Conservation (phyloP, 1,139 yeast genomes). For the Debaryomyces nepalensis region DNA sequence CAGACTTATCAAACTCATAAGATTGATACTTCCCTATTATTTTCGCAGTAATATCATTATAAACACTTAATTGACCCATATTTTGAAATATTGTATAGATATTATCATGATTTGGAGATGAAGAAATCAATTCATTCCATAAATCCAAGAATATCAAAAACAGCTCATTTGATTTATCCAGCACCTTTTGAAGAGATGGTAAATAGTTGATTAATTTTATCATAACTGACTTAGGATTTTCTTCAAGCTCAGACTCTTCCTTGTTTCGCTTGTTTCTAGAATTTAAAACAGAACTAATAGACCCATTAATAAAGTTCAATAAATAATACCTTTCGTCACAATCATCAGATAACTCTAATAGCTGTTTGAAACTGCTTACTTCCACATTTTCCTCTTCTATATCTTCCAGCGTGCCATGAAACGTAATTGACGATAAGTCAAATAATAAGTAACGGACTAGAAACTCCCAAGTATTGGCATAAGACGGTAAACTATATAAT, state of each 20-base stretch:
- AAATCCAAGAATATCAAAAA: slow-evolving; percentile 31
- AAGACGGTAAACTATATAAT: slow-evolving; percentile 26
- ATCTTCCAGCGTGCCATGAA: slow-evolving; percentile 20
- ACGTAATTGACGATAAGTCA: slow-evolving; percentile 44
- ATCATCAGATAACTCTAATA: slow-evolving; percentile 28
- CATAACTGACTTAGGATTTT: slow-evolving; percentile 25
- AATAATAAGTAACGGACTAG: slow-evolving; percentile 43
- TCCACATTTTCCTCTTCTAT: slow-evolving; percentile 23
- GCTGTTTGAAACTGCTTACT: slow-evolving; percentile 25
- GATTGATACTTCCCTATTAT: slow-evolving; percentile 33
- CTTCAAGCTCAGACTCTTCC: slow-evolving; percentile 19
- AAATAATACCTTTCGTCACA: slow-evolving; percentile 25
- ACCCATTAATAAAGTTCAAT: slow-evolving; percentile 35
- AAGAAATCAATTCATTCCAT: slow-evolving; percentile 34
- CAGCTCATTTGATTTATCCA: slow-evolving; percentile 25
- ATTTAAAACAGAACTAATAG: slow-evolving; percentile 23
- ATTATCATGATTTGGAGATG: slow-evolving; percentile 22
- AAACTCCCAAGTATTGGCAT: slow-evolving; percentile 36
- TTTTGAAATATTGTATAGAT: slow-evolving; percentile 30
- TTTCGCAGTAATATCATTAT: slow-evolving; percentile 30
- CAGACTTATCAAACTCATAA: slow-evolving; percentile 19
- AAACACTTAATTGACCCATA: slow-evolving; percentile 30
- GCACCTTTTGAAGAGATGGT: slow-evolving; percentile 26
- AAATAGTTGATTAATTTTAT: slow-evolving; percentile 29
- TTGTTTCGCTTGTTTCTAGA: slow-evolving; percentile 23